Evolutionary conservation across 768 basidiomycete genomes (phyloP).

Genomic region (Sporobolomyces phaffii): DNA sequence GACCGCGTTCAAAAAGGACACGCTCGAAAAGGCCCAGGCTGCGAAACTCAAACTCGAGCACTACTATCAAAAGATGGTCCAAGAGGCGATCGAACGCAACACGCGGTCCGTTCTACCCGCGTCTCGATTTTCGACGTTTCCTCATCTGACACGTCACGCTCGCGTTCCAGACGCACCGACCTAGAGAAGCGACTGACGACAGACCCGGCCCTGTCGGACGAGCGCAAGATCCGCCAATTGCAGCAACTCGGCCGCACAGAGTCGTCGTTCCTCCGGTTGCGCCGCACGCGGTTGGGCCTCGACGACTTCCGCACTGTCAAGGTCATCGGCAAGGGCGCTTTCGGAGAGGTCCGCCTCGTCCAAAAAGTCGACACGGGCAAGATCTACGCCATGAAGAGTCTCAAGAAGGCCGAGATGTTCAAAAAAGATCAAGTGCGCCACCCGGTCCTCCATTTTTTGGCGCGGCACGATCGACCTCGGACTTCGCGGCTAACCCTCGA

Average conservation of each 20-base stretch:
- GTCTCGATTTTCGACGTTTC: neutral
- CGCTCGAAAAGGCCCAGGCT: slow-evolving; percentile 59
- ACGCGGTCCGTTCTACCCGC: slow-evolving; percentile 56
- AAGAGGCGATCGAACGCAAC: slow-evolving; percentile 89
- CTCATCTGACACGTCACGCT: neutral
- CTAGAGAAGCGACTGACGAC: slow-evolving; percentile 70
- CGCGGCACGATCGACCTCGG: too few relatives aligned
- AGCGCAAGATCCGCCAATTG: slow-evolving; percentile 77
- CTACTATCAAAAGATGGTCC: slow-evolving; percentile 93
- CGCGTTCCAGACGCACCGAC: slow-evolving; percentile 67
- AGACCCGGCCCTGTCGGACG: slow-evolving; percentile 67
- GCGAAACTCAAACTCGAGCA: slow-evolving; percentile 94
- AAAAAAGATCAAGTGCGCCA: slow-evolving; percentile 87
- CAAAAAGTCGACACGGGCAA: slow-evolving; percentile 96
- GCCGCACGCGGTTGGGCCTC: slow-evolving; percentile 80
- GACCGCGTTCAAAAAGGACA: slow-evolving; percentile 68
- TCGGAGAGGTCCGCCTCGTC: slow-evolving; percentile 93
- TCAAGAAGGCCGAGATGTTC: slow-evolving; percentile 97
- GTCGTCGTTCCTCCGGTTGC: slow-evolving; percentile 76
- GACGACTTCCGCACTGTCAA: slow-evolving; percentile 94
- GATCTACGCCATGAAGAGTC: slow-evolving; percentile 98
- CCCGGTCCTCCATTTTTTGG: neutral
- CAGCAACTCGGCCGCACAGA: slow-evolving; percentile 79
- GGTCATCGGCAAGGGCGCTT: slow-evolving; percentile 97
- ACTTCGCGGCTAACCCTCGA: neutral